Evolutionary conservation across 139 green algal species (phyloP).

Genomic region (Picochlorum sp.): DNA sequence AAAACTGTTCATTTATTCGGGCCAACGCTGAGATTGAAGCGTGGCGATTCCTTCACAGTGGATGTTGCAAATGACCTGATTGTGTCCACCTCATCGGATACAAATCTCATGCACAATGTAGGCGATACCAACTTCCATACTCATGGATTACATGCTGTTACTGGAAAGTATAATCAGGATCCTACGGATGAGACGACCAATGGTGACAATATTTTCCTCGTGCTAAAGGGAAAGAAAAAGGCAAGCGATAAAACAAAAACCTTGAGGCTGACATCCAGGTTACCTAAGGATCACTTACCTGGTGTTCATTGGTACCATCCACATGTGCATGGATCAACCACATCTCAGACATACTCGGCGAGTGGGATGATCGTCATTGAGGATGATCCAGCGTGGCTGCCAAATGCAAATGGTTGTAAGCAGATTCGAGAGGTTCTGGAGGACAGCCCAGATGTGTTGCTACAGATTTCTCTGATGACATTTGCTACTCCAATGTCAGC

Average conservation of each 20-base stretch:
- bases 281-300: background rate
- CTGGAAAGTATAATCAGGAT: background rate
- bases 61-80: background rate
- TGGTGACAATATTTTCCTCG: conserved; percentile 3
- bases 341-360: background rate
- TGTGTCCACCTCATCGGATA: background rate
- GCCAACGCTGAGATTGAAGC: background rate
- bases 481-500: background rate
- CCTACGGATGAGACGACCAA: background rate
- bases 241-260: background rate
- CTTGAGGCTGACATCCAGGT: background rate
- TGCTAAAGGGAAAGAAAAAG: background rate
- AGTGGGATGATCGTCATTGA: background rate
- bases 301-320: conserved; percentile 10
- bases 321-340: background rate
- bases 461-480: conserved; percentile 1
- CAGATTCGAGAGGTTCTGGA: background rate
- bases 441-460: background rate
- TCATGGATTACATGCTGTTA: background rate
- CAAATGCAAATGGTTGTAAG: background rate
- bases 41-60: background rate
- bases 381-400: background rate
- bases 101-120: background rate
- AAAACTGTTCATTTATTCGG: background rate
- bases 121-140: background rate